Evolutionary conservation across 176 grass and related monocot species (phyloP).

Genomic region (Oryza glaberrima): DNA sequence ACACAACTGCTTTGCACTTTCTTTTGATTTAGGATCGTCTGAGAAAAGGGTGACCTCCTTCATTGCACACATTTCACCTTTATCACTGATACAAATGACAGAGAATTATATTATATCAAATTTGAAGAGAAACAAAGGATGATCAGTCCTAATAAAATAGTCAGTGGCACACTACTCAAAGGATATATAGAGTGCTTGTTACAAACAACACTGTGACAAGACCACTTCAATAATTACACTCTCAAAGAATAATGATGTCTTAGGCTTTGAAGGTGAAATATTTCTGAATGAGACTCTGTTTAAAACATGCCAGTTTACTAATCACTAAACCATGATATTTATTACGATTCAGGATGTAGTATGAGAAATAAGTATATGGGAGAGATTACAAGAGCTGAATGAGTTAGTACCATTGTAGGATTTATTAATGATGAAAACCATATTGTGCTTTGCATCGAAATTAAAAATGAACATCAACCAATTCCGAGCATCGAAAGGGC

Average conservation of each 20-base stretch:
- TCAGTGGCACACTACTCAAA: slow-evolving; percentile 16
- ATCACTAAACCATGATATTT: slow-evolving; percentile 33
- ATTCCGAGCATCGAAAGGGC: slow-evolving; percentile 36
- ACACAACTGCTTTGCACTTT: slow-evolving; percentile 87
- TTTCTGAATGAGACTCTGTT: background rate
- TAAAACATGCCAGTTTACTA: slow-evolving; percentile 9
- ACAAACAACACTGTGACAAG: slow-evolving; percentile 25
- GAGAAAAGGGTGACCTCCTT: slow-evolving; percentile 99
- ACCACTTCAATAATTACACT: slow-evolving; percentile 11
- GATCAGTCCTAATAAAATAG: slow-evolving; percentile 23
- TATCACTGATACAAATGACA: slow-evolving; percentile 62
- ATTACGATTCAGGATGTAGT: slow-evolving; percentile 10
- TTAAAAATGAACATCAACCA: slow-evolving; percentile 26
- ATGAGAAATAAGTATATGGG: background rate
- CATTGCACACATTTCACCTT: slow-evolving; percentile 99
- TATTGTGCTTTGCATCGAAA: slow-evolving; percentile 15
- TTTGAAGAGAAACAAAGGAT: slow-evolving; percentile 27
- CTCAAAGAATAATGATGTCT: background rate
- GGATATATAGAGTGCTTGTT: slow-evolving; percentile 4
- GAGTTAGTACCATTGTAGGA: slow-evolving; percentile 8
- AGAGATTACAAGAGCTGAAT: background rate
- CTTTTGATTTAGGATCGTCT: slow-evolving; percentile 97
- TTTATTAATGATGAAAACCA: slow-evolving; percentile 26
- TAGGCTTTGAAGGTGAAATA: slow-evolving; percentile 23
- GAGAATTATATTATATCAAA: slow-evolving; percentile 34